These are phyloP conservation scores for Hymenoscyphus albidus DNA, from an alignment of 2,329 filamentous ascomycete species.

Conservation along the genomic window DNA sequence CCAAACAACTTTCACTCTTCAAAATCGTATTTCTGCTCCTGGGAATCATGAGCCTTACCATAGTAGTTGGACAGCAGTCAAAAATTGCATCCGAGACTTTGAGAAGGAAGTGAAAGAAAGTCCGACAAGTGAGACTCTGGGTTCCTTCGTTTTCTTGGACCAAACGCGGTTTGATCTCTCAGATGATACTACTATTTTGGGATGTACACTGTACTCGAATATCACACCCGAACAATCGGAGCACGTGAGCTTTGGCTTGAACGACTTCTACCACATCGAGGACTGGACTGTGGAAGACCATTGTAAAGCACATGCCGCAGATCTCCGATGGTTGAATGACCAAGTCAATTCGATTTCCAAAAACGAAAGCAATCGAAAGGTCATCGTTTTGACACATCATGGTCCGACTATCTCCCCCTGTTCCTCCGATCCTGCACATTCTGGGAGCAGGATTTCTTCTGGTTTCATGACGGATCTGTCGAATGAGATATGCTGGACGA, in stretches of 20 bases:
- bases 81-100: slow-evolving; percentile 13
- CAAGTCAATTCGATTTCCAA: slow-evolving; percentile 34
- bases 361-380: slow-evolving; percentile 32
- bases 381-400: slow-evolving; percentile 40
- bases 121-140: neutral
- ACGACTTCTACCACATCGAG: slow-evolving; percentile 14
- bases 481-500: slow-evolving; percentile 21
- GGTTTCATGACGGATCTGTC: slow-evolving; percentile 53
- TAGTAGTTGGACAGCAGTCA: slow-evolving; percentile 33
- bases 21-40: slow-evolving; percentile 41
- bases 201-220: slow-evolving; percentile 48
- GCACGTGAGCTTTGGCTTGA: slow-evolving; percentile 10
- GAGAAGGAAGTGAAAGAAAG: slow-evolving; percentile 9
- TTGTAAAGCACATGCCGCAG: slow-evolving; percentile 18
- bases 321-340: slow-evolving; percentile 39
- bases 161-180: slow-evolving; percentile 38
- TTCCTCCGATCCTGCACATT: slow-evolving; percentile 14
- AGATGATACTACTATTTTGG: slow-evolving; percentile 39
- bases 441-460: slow-evolving; percentile 29
- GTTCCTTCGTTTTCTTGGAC: slow-evolving; percentile 39
- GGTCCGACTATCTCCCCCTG: slow-evolving; percentile 30
- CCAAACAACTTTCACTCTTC: slow-evolving; percentile 41
- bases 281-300: slow-evolving; percentile 16
- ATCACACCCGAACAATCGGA: slow-evolving; percentile 38
- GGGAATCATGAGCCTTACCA: slow-evolving; percentile 46